Percentiles rank a stretch among this genome's conserved stretches.
Conservation (phyloP, 768 basidiomycete species). For the Suillus ampliporus region DNA sequence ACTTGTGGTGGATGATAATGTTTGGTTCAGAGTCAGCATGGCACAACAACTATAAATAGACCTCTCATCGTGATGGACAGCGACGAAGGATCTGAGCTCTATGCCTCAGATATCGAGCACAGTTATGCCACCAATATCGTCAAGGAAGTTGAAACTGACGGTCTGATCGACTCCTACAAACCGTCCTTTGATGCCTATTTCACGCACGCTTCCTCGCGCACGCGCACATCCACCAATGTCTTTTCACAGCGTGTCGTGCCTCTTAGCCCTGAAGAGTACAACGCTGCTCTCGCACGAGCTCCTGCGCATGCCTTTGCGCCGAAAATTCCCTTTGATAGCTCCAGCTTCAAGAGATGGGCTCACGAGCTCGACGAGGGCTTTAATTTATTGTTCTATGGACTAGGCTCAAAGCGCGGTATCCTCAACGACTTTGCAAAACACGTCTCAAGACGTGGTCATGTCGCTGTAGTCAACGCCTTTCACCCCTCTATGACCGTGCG, state of each 20-base stretch:
- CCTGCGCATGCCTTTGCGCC: constrained; percentile 21
- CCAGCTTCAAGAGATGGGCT: constrained; percentile 63
- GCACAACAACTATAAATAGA: neutral
- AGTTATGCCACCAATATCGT: constrained; percentile 1
- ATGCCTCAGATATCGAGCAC: constrained; percentile 36
- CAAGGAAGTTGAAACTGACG: constrained; percentile 19
- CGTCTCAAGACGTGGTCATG: constrained; percentile 67
- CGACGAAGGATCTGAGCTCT: constrained; percentile 36
- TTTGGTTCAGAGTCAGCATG: no score
- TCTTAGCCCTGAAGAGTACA: constrained; percentile 68
- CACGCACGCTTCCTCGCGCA: constrained; percentile 59
- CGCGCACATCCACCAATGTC: constrained; percentile 78
- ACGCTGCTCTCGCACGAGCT: constrained; percentile 32
- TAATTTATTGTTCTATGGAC: constrained; percentile 87
- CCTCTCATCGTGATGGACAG: constrained; percentile 17
- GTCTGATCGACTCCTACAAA: constrained; percentile 27
- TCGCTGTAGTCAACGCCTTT: constrained; percentile 81
- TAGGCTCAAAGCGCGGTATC: constrained; percentile 82
- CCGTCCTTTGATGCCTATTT: constrained; percentile 91
- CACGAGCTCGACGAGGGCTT: constrained; percentile 83
- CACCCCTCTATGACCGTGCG: constrained; percentile 70
- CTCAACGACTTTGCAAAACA: constrained; percentile 77
- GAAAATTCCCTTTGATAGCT: constrained; percentile 13
- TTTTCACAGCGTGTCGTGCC: constrained; percentile 80
- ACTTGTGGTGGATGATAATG: neutral